Conservation (phyloP, 2,329 filamentous ascomycete species). For the Cadophora luteo-olivacea region DNA sequence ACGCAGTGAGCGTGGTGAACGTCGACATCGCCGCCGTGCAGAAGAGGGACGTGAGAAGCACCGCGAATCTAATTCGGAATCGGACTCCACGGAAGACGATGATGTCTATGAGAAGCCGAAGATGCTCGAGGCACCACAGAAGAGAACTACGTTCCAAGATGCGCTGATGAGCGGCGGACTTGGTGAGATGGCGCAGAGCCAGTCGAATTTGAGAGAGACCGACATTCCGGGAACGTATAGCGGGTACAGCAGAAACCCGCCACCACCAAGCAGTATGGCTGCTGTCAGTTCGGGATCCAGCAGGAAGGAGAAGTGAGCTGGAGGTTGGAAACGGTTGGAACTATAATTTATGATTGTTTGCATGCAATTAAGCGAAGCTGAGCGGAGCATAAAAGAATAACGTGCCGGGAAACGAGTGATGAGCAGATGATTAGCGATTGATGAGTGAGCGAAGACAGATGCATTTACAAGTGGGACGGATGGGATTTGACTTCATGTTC, state of each 20-base stretch:
- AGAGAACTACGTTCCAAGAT: conserved; percentile 35
- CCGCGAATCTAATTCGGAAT: conserved; percentile 33
- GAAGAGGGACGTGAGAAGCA: conserved; percentile 31
- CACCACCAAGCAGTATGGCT: conserved; percentile 11
- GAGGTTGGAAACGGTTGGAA: not conserved
- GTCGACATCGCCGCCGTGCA: conserved; percentile 32
- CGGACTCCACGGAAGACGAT: conserved; percentile 36
- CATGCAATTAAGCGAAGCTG: not conserved
- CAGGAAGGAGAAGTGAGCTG: conserved; percentile 1
- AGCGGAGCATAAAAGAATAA: conserved; percentile 3
- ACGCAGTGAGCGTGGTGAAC: conserved; percentile 27
- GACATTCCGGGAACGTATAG: conserved; percentile 30
- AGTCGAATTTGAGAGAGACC: conserved; percentile 27
- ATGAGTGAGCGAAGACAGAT: not conserved
- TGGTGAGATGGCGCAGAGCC: conserved; percentile 20
- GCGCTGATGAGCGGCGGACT: conserved; percentile 42
- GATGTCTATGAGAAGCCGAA: conserved; percentile 34
- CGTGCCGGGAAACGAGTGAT: not conserved
- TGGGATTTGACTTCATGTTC: conserved; percentile 2
- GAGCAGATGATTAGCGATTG: not conserved
- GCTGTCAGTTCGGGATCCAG: not conserved
- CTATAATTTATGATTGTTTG: not conserved
- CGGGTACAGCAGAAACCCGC: conserved; percentile 35
- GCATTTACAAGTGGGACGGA: not conserved
- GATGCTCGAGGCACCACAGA: conserved; percentile 41